These are phyloP conservation scores for Globisporangium nunn DNA, from an alignment of 352 stramenopile genomes.

Conservation along the genomic window DNA sequence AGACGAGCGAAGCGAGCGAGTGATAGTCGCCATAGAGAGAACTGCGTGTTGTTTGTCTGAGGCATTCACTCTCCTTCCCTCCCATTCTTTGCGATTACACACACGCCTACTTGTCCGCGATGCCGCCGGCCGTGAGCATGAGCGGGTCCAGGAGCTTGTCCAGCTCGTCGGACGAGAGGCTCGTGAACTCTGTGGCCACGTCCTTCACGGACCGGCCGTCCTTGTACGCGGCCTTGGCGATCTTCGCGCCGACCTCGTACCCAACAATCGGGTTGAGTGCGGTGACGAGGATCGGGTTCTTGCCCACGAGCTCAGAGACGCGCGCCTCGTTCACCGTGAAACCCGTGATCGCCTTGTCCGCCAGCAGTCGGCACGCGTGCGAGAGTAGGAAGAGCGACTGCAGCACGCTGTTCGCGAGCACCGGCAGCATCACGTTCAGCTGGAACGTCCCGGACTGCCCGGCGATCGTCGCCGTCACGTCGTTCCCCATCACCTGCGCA, in stretches of 20 bases:
- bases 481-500: constrained; percentile 50
- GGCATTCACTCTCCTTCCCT: neutral
- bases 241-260: constrained; percentile 48
- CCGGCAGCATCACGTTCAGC: constrained; percentile 55
- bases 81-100: no score
- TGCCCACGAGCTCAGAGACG: constrained; percentile 40
- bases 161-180: constrained; percentile 37
- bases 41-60: neutral
- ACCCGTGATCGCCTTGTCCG: constrained; percentile 35
- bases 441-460: constrained; percentile 46
- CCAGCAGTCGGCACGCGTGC: constrained; percentile 30
- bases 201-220: constrained; percentile 45
- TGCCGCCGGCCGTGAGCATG: constrained; percentile 38
- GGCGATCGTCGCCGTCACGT: constrained; percentile 43
- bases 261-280: constrained; percentile 50
- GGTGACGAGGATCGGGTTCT: constrained; percentile 53
- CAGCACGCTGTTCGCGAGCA: constrained; percentile 44
- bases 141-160: constrained; percentile 45
- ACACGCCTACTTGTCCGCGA: constrained; percentile 23
- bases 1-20: no score
- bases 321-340: constrained; percentile 36
- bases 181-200: constrained; percentile 32
- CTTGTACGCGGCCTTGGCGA: constrained; percentile 55
- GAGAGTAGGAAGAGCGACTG: constrained; percentile 36
- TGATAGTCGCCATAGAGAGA: neutral